These are phyloP conservation scores for Daedalea quercina DNA, from an alignment of 768 basidiomycete species.

Conservation along the genomic window DNA sequence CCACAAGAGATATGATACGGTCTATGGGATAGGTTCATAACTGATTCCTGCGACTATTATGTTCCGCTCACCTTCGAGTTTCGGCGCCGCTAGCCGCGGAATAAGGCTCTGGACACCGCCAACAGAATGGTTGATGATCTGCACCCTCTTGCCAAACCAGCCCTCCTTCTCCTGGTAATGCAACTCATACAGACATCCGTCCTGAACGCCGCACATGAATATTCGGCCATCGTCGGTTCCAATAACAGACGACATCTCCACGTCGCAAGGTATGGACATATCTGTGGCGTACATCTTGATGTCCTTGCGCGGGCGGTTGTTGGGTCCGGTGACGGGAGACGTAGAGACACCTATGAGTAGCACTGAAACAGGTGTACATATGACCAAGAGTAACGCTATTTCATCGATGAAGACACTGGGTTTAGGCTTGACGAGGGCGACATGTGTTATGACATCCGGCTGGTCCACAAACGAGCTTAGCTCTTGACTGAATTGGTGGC, in stretches of 20 bases:
- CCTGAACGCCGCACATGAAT: constrained; percentile 82
- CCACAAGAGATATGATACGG: constrained; percentile 59
- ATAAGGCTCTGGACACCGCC: constrained; percentile 73
- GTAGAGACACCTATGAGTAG: constrained; percentile 79
- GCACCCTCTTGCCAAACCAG: constrained; percentile 86
- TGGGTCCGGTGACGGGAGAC: constrained; percentile 34
- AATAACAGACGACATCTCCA: constrained; percentile 80
- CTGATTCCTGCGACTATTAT: constrained; percentile 1
- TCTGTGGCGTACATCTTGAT: constrained; percentile 90
- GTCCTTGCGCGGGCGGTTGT: constrained; percentile 46
- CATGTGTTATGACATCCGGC: constrained; percentile 82
- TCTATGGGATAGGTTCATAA: constrained; percentile 34
- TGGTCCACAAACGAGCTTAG: constrained; percentile 91
- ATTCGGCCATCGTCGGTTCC: constrained; percentile 81
- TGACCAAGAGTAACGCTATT: constrained; percentile 81
- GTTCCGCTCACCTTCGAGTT: constrained; percentile 50
- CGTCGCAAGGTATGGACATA: constrained; percentile 67
- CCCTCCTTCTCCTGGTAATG: constrained; percentile 87
- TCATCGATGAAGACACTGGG: constrained; percentile 87
- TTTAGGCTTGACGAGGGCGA: constrained; percentile 83
- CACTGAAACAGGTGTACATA: constrained; percentile 81
- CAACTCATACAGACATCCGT: constrained; percentile 87
- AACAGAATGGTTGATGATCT: constrained; percentile 83
- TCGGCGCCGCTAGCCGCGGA: constrained; percentile 62
- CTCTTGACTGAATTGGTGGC: constrained; percentile 48